These are phyloP conservation scores for Cytospora piceae DNA, from an alignment of 2,329 filamentous ascomycete species.

Conservation along the genomic window DNA sequence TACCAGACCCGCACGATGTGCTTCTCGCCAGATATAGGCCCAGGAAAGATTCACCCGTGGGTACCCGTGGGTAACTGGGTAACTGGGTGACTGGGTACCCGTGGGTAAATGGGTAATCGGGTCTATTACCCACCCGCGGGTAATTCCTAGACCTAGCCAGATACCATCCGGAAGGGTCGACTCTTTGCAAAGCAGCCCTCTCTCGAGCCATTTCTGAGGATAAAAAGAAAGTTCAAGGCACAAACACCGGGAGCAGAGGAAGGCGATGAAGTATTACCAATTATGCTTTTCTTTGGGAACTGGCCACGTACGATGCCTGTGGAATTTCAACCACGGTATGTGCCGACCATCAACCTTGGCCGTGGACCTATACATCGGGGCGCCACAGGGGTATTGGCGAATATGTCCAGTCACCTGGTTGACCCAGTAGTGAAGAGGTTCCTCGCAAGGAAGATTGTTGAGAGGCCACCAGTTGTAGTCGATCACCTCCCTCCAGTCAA, in stretches of 20 bases:
- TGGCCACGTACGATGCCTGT: not conserved
- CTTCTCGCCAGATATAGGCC: too few species aligned
- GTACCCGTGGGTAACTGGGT: too few species aligned
- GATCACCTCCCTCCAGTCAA: not conserved
- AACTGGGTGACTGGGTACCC: too few species aligned
- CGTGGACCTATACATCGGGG: not conserved
- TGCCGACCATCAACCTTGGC: not conserved
- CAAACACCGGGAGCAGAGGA: too few species aligned
- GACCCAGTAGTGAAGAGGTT: not conserved
- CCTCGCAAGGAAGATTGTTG: not conserved
- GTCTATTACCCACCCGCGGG: too few species aligned
- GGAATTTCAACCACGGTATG: not conserved
- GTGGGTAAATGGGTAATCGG: too few species aligned
- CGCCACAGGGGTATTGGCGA: not conserved
- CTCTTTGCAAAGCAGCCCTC: too few species aligned
- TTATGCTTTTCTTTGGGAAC: not conserved
- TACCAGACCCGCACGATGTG: too few species aligned
- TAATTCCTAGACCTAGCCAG: too few species aligned
- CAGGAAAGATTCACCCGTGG: too few species aligned
- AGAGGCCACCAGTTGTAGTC: not conserved
- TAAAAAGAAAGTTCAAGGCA: not conserved
- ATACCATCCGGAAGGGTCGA: too few species aligned
- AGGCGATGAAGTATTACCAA: not conserved
- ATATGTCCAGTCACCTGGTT: not conserved
- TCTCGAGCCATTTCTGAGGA: too few species aligned